Conservation (phyloP, 768 basidiomycete species). For the Suillus spraguei region DNA sequence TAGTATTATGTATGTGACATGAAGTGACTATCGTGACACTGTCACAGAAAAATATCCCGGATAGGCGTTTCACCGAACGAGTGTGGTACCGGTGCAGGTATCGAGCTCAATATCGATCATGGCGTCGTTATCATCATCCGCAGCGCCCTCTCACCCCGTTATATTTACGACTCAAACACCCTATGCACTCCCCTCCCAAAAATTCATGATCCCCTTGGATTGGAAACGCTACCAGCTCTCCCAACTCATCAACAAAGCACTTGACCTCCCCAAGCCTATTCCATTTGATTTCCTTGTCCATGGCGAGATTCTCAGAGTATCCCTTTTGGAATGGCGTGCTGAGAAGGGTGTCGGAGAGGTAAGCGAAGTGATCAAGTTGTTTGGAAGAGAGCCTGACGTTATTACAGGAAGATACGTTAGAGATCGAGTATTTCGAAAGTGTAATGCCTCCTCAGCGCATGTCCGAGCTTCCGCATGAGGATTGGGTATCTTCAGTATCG, state of each 20-base stretch:
- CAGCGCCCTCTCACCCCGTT: constrained; percentile 51
- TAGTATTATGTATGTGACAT: not conserved
- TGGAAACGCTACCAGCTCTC: constrained; percentile 98
- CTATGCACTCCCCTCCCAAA: constrained; percentile 81
- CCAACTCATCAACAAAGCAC: constrained; percentile 93
- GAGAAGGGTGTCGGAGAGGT: constrained; percentile 76
- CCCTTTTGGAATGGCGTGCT: constrained; percentile 72
- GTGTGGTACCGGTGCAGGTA: not conserved
- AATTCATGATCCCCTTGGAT: constrained; percentile 87
- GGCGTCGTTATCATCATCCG: constrained; percentile 4
- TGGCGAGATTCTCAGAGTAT: constrained; percentile 77
- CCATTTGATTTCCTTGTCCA: constrained; percentile 93
- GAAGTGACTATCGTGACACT: not conserved
- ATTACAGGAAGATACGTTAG: constrained; percentile 81
- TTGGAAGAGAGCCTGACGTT: constrained; percentile 9
- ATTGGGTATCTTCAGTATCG: constrained; percentile 89
- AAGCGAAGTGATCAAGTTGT: constrained; percentile 21
- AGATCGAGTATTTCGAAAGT: constrained; percentile 91
- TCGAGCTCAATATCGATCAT: not conserved
- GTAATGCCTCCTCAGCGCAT: constrained; percentile 85
- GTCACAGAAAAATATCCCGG: not conserved
- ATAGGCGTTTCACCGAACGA: not conserved
- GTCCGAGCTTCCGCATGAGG: constrained; percentile 80
- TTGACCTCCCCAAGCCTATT: constrained; percentile 69
- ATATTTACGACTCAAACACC: constrained; percentile 73